Base-by-base conservation (phyloP, 1,139 yeast genomes). In the Ogataea hybrid region DNA sequence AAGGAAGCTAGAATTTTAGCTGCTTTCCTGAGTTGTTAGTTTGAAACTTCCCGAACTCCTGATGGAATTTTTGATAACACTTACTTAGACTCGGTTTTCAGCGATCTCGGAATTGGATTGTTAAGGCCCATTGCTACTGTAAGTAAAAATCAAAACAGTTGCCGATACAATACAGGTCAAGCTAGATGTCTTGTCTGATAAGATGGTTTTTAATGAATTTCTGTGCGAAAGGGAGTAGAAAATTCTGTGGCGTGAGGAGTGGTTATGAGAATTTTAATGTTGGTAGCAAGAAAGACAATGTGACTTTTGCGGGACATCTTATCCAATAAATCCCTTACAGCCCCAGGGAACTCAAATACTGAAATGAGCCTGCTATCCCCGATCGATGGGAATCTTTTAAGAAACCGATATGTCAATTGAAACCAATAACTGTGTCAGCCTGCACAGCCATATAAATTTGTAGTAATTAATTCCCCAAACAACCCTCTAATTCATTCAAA, bases 31-130 rank as follows among this genome's bases (percentile, higher is more conserved):
- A 10, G n/a, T 6, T 12, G 28, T 33, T 31, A 30, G 46, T 39
- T 31, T 32, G 21, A 20, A 3, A 20, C 4, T 20, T 20, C 4
- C 9, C 2, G 7, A 20, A 20, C 9, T 20, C 9, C 21, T 20
- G 21, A 20, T 6, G 21, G 9, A 20, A 6, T 6, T 20, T 17
- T 20, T 6, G 21, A 20, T 20, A 41, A 10, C 17, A 79, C 90
- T 53, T 77, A 83, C 89, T 77, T 83, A 44, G 92, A 79, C 70
- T 92, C 98, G 64, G 83, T 81, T 60, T 79, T 82, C 60, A 92
- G 75, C 61, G 94, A 84, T 65, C 95, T 75, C 46, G 98, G 98
- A 53, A 92, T 79, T 33, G 98, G 98, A 75, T 92, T 92, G 67
- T 90, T 92, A 63, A 92, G 75, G 49, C 86, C 87, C 85, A 81